Evolutionary conservation across 768 basidiomycete genomes (phyloP), one percentile per base, ranked within the genome.

Genomic region (Jaapia argillacea): DNA sequence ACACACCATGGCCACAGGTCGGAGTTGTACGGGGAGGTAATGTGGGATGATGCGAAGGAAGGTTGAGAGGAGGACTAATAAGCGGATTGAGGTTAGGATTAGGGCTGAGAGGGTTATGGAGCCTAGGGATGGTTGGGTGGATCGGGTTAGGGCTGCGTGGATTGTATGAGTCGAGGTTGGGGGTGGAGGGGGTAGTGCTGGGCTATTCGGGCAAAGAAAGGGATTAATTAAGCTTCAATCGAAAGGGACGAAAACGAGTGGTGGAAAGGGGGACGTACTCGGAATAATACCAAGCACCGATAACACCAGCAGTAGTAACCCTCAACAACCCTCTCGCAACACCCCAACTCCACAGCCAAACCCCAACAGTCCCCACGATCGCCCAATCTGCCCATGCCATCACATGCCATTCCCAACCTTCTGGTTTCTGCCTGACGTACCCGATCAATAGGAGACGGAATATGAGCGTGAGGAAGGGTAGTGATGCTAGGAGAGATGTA

Each of bases 251-350:
- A 7, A 16, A 7, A 21, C 7, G 10, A 38, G 21, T 22, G 20
- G 21, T 10, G 16, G 7, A 7, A 7, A 38, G n/a, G 23, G 24
- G 14, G 0, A 58, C 77, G 54, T 52, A 81, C 74, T 77, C 68
- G 23, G 74, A 58, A 62, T 89, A 94, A 58, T 94, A 96, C 92
- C 92, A 97, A 36, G 83, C 80, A 2, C 90, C 92, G 25, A 97
- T 75, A 3, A 92, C 86, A 24, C 81, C 83, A 0, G 89, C 81
- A 45, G 80, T 77, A 2, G 80, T 75, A 43, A 83, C 85, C 5
- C 88, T 69, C 36, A 91, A 62, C 1, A 88, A 57, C 1, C 91
- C 91, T 31, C 90, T 71, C 16, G 85, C 78, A 4, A 96, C 81
- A 6, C 73, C 75, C 75, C 82, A 81, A 16, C 73, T 79, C 81